phyloP scores from a whole-genome alignment of 2,329 filamentous ascomycete genomes.

The Akanthomyces muscarius region DNA sequence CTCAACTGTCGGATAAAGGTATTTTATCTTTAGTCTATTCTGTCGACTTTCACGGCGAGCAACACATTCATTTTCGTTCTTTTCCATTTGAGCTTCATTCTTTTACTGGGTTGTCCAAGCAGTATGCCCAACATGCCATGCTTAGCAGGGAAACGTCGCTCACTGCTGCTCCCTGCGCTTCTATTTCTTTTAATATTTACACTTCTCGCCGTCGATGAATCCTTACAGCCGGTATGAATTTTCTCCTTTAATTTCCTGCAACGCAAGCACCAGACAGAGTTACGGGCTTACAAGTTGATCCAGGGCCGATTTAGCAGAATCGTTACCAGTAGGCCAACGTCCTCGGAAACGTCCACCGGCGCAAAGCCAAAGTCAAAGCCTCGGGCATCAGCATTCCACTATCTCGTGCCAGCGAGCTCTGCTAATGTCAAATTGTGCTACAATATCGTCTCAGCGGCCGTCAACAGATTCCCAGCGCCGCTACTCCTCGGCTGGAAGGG shows the following conservation, averaged over 20 bases:
- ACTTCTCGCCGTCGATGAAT: constrained; percentile 13
- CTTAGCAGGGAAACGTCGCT: constrained; percentile 2
- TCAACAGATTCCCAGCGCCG: constrained; percentile 36
- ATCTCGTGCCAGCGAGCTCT: constrained; percentile 35
- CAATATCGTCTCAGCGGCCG: constrained; percentile 35
- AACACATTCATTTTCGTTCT: background rate
- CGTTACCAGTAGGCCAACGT: background rate
- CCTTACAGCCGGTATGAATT: constrained; percentile 9
- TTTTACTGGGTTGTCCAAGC: background rate
- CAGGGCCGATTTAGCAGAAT: constrained; percentile 14
- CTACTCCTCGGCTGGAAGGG: constrained; percentile 37
- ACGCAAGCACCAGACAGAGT: background rate
- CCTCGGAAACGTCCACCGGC: background rate
- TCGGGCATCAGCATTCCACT: constrained; percentile 33
- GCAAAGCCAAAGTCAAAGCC: background rate
- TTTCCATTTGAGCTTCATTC: background rate
- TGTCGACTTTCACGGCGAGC: background rate
- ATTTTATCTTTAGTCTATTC: background rate
- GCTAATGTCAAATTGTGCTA: constrained; percentile 37
- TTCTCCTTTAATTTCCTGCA: background rate
- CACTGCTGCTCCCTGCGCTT: background rate
- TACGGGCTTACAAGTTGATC: background rate
- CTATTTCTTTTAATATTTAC: constrained; percentile 11
- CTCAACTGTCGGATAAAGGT: background rate
- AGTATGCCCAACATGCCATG: constrained; percentile 2